Conservation (phyloP, 495 filamentous ascomycete genomes). For the Cercophora sp. region DNA sequence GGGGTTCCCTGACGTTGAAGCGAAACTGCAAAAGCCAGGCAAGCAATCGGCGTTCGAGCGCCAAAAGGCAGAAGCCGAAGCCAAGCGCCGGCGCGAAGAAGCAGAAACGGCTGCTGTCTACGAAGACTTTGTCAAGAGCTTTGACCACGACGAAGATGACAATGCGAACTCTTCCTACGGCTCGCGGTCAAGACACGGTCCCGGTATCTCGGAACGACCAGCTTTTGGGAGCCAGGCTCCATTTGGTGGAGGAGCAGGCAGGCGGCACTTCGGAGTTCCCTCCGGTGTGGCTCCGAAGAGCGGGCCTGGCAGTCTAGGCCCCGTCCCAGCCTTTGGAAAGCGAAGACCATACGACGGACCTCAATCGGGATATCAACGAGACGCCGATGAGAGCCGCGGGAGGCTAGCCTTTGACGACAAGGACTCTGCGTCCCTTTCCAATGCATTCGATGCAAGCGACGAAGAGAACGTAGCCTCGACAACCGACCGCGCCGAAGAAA, state of each 20-base stretch:
- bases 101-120: slow-evolving; percentile 88
- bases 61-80: slow-evolving; percentile 89
- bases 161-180: slow-evolving; percentile 1
- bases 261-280: slow-evolving; percentile 44
- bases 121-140: slow-evolving; percentile 86
- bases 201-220: slow-evolving; percentile 32
- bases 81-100: slow-evolving; percentile 80
- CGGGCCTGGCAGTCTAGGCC: slow-evolving; percentile 74
- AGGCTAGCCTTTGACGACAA: slow-evolving; percentile 36
- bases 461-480: slow-evolving; percentile 35
- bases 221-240: slow-evolving; percentile 32
- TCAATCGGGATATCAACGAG: slow-evolving; percentile 21
- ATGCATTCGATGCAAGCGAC: slow-evolving; percentile 43
- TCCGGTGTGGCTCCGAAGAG: slow-evolving; percentile 45
- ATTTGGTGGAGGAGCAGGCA: slow-evolving; percentile 37
- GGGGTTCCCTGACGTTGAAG: slow-evolving; percentile 78
- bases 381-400: slow-evolving; percentile 31
- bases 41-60: slow-evolving; percentile 92
- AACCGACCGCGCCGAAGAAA: slow-evolving; percentile 56
- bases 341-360: slow-evolving; percentile 45
- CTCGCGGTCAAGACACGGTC: slow-evolving; percentile 29
- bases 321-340: slow-evolving; percentile 49
- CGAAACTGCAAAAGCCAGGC: slow-evolving; percentile 75
- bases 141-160: slow-evolving; percentile 64
- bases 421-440: slow-evolving; percentile 31